Evolutionary conservation across 805 yeast genomes (phyloP).

Genomic region (Grigorovia jiainica): DNA sequence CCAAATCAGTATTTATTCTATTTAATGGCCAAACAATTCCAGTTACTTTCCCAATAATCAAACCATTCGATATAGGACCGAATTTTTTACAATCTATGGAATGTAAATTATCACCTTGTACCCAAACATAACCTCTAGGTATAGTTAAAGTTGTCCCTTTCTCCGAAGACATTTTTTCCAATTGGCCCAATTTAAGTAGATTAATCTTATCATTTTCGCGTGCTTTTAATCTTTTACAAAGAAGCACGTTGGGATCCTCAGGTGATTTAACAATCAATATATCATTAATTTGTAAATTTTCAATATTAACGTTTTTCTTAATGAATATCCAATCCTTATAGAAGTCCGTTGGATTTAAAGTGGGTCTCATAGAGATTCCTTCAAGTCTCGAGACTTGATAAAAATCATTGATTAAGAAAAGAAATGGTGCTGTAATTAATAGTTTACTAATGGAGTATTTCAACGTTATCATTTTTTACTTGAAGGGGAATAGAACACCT

Average conservation of each 20-base stretch:
- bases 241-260: slow-evolving; percentile 60
- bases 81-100: slow-evolving; percentile 79
- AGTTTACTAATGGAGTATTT: too few relatives aligned
- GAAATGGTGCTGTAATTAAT: background rate
- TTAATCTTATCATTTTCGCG: slow-evolving; percentile 35
- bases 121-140: slow-evolving; percentile 84
- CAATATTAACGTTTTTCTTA: background rate
- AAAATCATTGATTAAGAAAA: slow-evolving; percentile 43
- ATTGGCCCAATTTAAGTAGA: background rate
- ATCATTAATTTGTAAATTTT: slow-evolving; percentile 42
- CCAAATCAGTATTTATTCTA: slow-evolving; percentile 36
- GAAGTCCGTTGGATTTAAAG: slow-evolving; percentile 60
- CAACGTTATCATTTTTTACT: too few relatives aligned
- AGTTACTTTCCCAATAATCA: slow-evolving; percentile 69
- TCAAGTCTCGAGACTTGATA: slow-evolving; percentile 62
- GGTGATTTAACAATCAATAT: slow-evolving; percentile 76
- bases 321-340: slow-evolving; percentile 55
- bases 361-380: slow-evolving; percentile 85
- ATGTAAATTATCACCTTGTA: slow-evolving; percentile 85
- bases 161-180: background rate
- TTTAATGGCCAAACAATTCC: slow-evolving; percentile 60
- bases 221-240: slow-evolving; percentile 74
- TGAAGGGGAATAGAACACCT: too few relatives aligned
- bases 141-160: slow-evolving; percentile 35
- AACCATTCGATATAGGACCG: slow-evolving; percentile 79